These are phyloP conservation scores for Geotrichum europaeum DNA, from an alignment of 1,139 yeast species.

Conservation along the genomic window DNA sequence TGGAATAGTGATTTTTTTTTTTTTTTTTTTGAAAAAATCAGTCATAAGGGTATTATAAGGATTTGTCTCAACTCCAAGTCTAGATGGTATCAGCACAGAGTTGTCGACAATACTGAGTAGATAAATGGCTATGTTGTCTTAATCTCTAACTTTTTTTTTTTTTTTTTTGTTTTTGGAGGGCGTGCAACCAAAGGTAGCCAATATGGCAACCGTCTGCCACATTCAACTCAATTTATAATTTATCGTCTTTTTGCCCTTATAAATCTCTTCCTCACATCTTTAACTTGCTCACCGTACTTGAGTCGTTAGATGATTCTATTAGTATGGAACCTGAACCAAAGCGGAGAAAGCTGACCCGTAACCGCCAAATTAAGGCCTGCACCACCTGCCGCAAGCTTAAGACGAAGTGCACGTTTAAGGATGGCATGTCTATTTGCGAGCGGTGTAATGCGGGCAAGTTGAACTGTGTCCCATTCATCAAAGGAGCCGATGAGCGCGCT, in stretches of 20 bases:
- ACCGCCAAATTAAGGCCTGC: slow-evolving; percentile 13
- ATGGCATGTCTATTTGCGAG: neutral
- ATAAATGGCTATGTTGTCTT: too few relatives aligned
- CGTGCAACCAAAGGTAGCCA: too few relatives aligned
- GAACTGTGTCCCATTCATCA: slow-evolving; percentile 10
- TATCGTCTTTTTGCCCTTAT: neutral
- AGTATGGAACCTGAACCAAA: slow-evolving; percentile 3
- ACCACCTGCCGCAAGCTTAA: slow-evolving; percentile 11
- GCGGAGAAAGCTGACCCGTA: slow-evolving; percentile 9
- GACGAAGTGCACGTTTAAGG: slow-evolving; percentile 12
- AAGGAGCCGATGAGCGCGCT: neutral
- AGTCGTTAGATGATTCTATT: neutral
- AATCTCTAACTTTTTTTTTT: too few relatives aligned
- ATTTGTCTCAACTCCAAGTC: too few relatives aligned
- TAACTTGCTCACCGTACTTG: neutral
- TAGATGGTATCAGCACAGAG: too few relatives aligned
- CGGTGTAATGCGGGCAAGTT: slow-evolving; percentile 11
- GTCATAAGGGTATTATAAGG: too few relatives aligned
- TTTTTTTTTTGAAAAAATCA: too few relatives aligned
- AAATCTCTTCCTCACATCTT: neutral
- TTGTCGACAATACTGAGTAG: too few relatives aligned
- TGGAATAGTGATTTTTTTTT: too few relatives aligned
- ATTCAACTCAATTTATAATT: neutral
- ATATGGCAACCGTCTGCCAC: too few relatives aligned
- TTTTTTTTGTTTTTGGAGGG: too few relatives aligned